These are phyloP conservation scores for Anisodus acutangulus DNA, from an alignment of 257 asterid genomes.

Conservation along the genomic window DNA sequence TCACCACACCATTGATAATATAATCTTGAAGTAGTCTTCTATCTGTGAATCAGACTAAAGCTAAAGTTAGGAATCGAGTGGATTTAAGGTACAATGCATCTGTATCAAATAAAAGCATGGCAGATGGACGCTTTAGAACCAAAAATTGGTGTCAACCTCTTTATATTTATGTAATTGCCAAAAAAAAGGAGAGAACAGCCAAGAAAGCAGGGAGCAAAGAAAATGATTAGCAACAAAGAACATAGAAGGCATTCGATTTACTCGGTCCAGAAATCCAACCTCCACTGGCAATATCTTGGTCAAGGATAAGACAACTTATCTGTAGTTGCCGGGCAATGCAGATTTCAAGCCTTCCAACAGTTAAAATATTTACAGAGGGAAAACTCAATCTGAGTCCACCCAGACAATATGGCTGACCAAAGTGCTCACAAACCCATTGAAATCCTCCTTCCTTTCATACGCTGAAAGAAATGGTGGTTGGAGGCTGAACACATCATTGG, in stretches of 20 bases:
- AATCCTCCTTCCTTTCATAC: slow-evolving; percentile 22
- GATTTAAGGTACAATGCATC: slow-evolving; percentile 12
- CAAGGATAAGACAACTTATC: slow-evolving; percentile 16
- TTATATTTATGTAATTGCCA: slow-evolving; percentile 33
- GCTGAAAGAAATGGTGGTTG: slow-evolving; percentile 7
- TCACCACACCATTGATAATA: not conserved
- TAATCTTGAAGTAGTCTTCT: slow-evolving; percentile 21
- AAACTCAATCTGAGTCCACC: not conserved
- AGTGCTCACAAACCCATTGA: slow-evolving; percentile 27
- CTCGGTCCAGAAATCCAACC: slow-evolving; percentile 35
- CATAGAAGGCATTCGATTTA: slow-evolving; percentile 34
- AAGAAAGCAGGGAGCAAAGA: not conserved
- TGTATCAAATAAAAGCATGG: slow-evolving; percentile 23
- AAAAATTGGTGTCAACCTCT: slow-evolving; percentile 38
- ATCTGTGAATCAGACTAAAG: slow-evolving; percentile 21
- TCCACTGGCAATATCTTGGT: slow-evolving; percentile 36
- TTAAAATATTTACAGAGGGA: slow-evolving; percentile 35
- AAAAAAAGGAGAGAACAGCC: slow-evolving; percentile 28
- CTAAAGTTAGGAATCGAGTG: not conserved
- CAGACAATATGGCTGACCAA: slow-evolving; percentile 20
- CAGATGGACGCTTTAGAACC: slow-evolving; percentile 21
- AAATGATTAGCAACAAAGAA: slow-evolving; percentile 35
- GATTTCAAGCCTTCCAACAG: slow-evolving; percentile 34
- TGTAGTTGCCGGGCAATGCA: slow-evolving; percentile 35
- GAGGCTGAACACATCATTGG: not conserved